phyloP scores from a whole-genome alignment of 2,329 filamentous ascomycete species.

The Grosmannia clavigera region DNA sequence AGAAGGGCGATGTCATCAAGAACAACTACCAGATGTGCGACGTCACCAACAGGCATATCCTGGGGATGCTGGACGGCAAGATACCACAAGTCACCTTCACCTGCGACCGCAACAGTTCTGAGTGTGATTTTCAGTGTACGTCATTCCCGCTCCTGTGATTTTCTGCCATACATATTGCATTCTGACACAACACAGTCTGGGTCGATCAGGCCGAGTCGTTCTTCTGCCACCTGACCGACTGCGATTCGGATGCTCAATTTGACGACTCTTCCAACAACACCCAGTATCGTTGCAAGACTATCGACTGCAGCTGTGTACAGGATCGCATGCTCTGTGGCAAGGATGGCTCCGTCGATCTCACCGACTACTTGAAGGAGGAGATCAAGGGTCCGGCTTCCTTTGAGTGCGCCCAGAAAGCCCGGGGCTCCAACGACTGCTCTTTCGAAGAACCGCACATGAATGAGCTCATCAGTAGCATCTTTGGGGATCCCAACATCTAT shows the following conservation, averaged over 20 bases:
- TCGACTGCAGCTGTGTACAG: slow-evolving; percentile 77
- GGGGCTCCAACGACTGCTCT: slow-evolving; percentile 52
- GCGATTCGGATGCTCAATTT: slow-evolving; percentile 58
- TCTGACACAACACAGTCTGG: slow-evolving; percentile 54
- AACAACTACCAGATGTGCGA: slow-evolving; percentile 97
- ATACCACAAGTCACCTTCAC: slow-evolving; percentile 91
- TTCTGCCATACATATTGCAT: not conserved
- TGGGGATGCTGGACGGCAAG: slow-evolving; percentile 70
- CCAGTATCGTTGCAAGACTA: slow-evolving; percentile 70
- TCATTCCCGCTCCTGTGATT: not conserved
- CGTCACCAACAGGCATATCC: slow-evolving; percentile 91
- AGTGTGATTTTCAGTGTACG: slow-evolving; percentile 92
- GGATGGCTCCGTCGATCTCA: slow-evolving; percentile 80
- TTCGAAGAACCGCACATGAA: slow-evolving; percentile 94
- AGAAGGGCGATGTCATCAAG: slow-evolving; percentile 78
- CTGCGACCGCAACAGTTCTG: slow-evolving; percentile 60
- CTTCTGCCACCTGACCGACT: slow-evolving; percentile 81
- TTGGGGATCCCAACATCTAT: slow-evolving; percentile 82
- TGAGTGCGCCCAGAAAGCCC: slow-evolving; percentile 54
- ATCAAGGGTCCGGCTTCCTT: slow-evolving; percentile 87
- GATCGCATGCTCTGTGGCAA: slow-evolving; percentile 92
- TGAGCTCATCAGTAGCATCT: slow-evolving; percentile 72
- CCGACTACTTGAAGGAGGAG: slow-evolving; percentile 69
- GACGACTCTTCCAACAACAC: slow-evolving; percentile 66
- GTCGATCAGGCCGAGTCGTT: slow-evolving; percentile 90